These are phyloP conservation scores for Aspergillus proliferans DNA, from an alignment of 2,329 filamentous ascomycete species.

Conservation along the genomic window DNA sequence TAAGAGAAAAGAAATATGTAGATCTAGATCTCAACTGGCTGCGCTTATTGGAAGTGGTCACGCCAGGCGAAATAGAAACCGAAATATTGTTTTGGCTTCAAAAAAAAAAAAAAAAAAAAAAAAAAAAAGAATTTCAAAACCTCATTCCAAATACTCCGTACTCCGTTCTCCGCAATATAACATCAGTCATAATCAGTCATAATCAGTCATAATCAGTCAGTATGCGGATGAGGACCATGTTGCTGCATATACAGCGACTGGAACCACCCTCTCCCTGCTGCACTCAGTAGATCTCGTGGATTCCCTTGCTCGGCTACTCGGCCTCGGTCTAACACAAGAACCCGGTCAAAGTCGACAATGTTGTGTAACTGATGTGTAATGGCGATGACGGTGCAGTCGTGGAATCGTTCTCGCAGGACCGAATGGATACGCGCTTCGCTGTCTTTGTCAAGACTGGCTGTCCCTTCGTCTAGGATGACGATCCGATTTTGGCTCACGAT, in stretches of 20 bases:
- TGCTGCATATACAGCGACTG: slow-evolving; percentile 3
- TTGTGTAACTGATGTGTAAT: slow-evolving; percentile 4
- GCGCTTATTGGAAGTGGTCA: no score
- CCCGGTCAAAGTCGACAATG: slow-evolving; percentile 2
- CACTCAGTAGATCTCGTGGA: neutral
- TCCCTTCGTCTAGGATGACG: slow-evolving; percentile 26
- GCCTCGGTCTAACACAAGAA: slow-evolving; percentile 3
- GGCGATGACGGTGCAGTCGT: slow-evolving; percentile 1
- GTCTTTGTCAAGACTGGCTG: slow-evolving; percentile 4
- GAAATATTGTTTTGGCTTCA: neutral
- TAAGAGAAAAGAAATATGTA: no score
- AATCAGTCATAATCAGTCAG: neutral
- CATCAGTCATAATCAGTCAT: neutral
- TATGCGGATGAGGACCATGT: neutral
- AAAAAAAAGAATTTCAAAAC: neutral
- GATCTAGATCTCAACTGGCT: no score
- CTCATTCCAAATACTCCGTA: no score
- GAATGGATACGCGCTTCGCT: slow-evolving; percentile 5
- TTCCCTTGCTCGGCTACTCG: slow-evolving; percentile 2
- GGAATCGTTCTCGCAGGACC: neutral
- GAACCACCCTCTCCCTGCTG: slow-evolving; percentile 4
- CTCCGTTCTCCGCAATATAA: neutral
- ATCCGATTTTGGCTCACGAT: slow-evolving; percentile 35
- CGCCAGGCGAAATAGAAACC: neutral
- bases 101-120: neutral